Base-by-base conservation (phyloP, 352 stramenopile species). In the Blastocystis sp. region DNA sequence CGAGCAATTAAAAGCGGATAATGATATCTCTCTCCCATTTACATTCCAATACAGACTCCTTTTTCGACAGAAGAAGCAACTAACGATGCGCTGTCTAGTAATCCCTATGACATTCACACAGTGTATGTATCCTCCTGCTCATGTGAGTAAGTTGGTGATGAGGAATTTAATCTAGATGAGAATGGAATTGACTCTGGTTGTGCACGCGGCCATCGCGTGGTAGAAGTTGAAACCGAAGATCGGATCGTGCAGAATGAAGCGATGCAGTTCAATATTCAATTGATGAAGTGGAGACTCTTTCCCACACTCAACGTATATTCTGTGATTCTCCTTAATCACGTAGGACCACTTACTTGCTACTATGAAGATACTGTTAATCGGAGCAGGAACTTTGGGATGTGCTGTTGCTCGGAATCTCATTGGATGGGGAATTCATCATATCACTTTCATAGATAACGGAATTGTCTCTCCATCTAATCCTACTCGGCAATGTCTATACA, bases 251-350 rank as follows among this genome's bases (percentile, higher is more conserved):
- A 64, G 13, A 27, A 91, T 27, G 51, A 97, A 78, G 98, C 96
- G 0, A 95, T 98, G n/a, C 95, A 98, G 90, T 92, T 99, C 66
- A 99, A 99, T 91, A 90, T 99, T 9, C 97, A 98, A 90, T 92
- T 99, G 22, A 99, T 99, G 97, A 94, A 97, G 51, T 99, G 97
- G 97, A 92, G 97, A 4, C 95, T 98, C 75, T 92, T 99, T 27
- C 97, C 97, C 4, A 92, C 92, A 42, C 92, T 99, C 0, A 91
- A 99, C 90, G 91, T 98, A 35, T 11, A 17, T 64, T 64, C 57
- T 4, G 7, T 35, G 7, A 11, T 64, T 27, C 57, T 27, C 57
- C 7, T 17, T 35, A 59, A 64, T 35, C 7, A 27, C 9, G 40
- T 64, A 64, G 57, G 30, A 35, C 30, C n/a, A 6, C 7, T 64